Percentiles rank a stretch among this genome's conserved stretches.
Evolutionary conservation across 2,329 filamentous ascomycete species (phyloP).

Genomic region (Didymella exigua): DNA sequence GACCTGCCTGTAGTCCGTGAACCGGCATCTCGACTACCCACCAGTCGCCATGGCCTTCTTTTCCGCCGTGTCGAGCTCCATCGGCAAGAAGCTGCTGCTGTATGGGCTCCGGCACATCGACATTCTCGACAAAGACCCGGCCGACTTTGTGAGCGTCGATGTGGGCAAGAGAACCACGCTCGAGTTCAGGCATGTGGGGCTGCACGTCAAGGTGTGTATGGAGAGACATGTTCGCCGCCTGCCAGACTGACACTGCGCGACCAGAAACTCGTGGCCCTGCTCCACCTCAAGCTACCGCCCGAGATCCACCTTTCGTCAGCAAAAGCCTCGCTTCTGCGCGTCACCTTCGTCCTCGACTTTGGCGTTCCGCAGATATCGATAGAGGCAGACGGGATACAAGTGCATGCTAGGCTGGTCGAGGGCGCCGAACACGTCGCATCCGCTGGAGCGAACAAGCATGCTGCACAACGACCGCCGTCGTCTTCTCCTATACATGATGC

Average conservation of each 20-base stretch:
- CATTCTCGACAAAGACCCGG: conserved; percentile 82
- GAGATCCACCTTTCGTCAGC: conserved; percentile 75
- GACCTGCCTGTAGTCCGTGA: conserved; percentile 28
- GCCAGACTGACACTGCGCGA: neutral
- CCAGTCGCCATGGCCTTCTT: conserved; percentile 64
- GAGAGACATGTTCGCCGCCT: neutral
- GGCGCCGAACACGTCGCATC: conserved; percentile 13
- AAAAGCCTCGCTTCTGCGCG: conserved; percentile 73
- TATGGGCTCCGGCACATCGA: conserved; percentile 85
- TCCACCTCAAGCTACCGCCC: conserved; percentile 70
- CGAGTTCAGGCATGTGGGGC: conserved; percentile 83
- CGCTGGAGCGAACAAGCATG: conserved; percentile 7
- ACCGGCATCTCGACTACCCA: conserved; percentile 16
- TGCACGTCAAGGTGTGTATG: conserved; percentile 73
- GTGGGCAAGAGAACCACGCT: conserved; percentile 82
- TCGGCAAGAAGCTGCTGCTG: conserved; percentile 87
- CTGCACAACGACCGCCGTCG: conserved; percentile 16
- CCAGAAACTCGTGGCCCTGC: conserved; percentile 77
- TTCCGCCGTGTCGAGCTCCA: conserved; percentile 71
- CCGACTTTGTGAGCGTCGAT: conserved; percentile 85
- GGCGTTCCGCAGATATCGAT: conserved; percentile 82
- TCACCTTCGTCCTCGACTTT: conserved; percentile 87
- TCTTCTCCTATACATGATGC: conserved; percentile 23
- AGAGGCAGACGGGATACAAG: conserved; percentile 80
- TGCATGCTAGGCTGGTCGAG: conserved; percentile 56